These are phyloP conservation scores for Gracilariopsis chorda DNA, from an alignment of 23 red algal genomes.

Conservation along the genomic window DNA sequence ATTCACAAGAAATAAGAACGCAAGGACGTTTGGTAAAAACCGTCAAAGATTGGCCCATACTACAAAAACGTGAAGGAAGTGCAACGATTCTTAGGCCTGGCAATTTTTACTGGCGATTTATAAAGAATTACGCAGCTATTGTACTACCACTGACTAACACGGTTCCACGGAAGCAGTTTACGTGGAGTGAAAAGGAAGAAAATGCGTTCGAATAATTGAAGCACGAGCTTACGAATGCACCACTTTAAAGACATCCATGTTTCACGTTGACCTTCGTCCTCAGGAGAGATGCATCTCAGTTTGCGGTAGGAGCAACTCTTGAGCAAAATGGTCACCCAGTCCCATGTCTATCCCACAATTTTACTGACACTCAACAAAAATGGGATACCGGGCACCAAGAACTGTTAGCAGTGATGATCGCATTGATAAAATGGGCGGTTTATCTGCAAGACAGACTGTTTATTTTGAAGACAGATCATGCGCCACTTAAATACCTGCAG, in stretches of 20 bases:
- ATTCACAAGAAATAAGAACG: neutral
- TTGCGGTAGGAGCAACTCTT: neutral
- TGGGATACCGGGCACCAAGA: slow-evolving; percentile 18
- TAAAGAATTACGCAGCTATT: neutral
- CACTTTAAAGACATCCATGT: neutral
- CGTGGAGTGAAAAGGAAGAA: neutral
- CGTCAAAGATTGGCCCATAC: neutral
- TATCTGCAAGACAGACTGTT: neutral
- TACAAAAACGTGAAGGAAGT: neutral
- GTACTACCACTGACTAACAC: neutral
- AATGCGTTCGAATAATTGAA: neutral
- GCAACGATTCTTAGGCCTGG: neutral
- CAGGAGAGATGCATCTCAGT: neutral
- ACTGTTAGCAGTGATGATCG: neutral
- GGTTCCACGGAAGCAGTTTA: neutral
- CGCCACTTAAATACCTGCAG: neutral
- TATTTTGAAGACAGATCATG: neutral
- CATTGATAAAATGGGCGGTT: neutral
- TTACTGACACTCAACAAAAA: neutral
- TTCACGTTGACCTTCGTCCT: neutral
- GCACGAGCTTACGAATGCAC: neutral
- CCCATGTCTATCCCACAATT: neutral
- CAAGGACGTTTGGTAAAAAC: neutral
- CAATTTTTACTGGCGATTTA: neutral
- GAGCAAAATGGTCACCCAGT: neutral